These are phyloP conservation scores for Guadua angustifolia DNA, from an alignment of 176 grass and related monocot species.

Conservation along the genomic window DNA sequence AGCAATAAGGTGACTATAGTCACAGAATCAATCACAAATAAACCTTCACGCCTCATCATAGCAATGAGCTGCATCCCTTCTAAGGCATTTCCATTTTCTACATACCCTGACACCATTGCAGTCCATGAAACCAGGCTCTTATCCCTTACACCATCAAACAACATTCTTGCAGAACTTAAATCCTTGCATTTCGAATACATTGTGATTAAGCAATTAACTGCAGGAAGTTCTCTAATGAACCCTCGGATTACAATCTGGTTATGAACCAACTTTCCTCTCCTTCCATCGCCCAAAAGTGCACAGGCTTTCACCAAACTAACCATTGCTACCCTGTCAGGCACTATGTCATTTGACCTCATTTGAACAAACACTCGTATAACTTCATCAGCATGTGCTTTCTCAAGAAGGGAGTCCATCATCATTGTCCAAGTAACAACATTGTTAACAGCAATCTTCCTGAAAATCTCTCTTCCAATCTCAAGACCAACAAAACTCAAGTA, in stretches of 20 bases:
- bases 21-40: conserved; percentile 58
- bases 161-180: conserved; percentile 54
- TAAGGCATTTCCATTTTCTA: conserved; percentile 58
- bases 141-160: conserved; percentile 56
- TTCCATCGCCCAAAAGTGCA: conserved; percentile 58
- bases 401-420: conserved; percentile 72
- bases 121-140: conserved; percentile 86
- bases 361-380: conserved; percentile 57
- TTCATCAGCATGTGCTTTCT: conserved; percentile 45
- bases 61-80: conserved; percentile 64
- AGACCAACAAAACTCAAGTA: conserved; percentile 56
- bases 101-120: conserved; percentile 62
- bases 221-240: conserved; percentile 52
- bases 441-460: conserved; percentile 47
- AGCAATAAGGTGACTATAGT: conserved; percentile 61
- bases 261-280: conserved; percentile 61
- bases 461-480: conserved; percentile 53
- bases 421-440: conserved; percentile 72
- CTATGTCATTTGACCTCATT: conserved; percentile 64
- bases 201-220: conserved; percentile 66
- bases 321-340: conserved; percentile 65
- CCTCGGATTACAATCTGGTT: conserved; percentile 52
- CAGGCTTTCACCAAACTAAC: conserved; percentile 63
- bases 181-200: conserved; percentile 75
- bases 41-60: conserved; percentile 58